These are phyloP conservation scores for Dryadomyces sulphureus DNA, from an alignment of 2,329 filamentous ascomycete species.

Conservation along the genomic window DNA sequence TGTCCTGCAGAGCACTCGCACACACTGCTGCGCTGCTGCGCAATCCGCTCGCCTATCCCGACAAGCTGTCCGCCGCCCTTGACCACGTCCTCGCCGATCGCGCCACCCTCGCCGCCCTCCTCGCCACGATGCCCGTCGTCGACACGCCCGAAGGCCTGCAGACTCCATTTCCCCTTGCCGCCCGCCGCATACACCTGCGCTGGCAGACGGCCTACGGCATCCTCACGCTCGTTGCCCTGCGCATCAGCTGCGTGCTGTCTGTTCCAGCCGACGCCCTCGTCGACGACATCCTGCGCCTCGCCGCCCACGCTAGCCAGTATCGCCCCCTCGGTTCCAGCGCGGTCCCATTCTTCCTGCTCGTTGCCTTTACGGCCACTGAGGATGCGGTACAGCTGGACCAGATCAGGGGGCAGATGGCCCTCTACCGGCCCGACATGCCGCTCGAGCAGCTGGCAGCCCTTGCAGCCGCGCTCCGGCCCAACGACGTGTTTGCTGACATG, in stretches of 20 bases:
- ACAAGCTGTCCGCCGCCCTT: background rate
- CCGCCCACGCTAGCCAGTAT: slow-evolving; percentile 6
- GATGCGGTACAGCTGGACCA: background rate
- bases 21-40: background rate
- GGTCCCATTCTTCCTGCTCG: slow-evolving; percentile 7
- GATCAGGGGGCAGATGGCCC: background rate
- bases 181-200: slow-evolving; percentile 3
- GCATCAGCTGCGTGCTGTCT: background rate
- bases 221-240: slow-evolving; percentile 6
- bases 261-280: background rate
- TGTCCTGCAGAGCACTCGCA: background rate
- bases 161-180: background rate
- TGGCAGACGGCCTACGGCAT: slow-evolving; percentile 5
- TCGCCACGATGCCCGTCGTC: slow-evolving; percentile 1
- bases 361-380: background rate
- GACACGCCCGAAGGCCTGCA: background rate
- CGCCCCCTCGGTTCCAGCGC: slow-evolving; percentile 7
- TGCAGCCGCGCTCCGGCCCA: background rate
- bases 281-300: slow-evolving; percentile 2
- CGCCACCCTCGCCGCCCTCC: background rate
- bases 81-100: background rate
- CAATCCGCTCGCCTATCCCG: background rate
- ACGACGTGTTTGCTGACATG: no score
- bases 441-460: background rate
- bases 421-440: background rate